Percentiles rank a stretch among this genome's conserved stretches.
Conservation (phyloP, 176 grass and related monocot genomes). For the Avena eriantha region DNA sequence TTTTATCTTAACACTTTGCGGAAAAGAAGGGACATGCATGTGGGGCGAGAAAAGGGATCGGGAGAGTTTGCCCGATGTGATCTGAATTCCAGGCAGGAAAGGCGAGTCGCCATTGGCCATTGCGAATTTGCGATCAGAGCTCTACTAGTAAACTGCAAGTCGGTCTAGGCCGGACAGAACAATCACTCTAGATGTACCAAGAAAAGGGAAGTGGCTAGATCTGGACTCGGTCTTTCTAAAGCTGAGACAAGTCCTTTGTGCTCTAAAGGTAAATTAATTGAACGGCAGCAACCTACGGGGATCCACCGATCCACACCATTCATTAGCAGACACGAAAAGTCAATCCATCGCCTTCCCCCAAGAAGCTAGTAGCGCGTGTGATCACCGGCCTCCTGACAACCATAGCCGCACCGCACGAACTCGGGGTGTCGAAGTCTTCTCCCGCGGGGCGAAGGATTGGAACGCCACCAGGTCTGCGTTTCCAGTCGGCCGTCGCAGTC, state of each 20-base stretch:
- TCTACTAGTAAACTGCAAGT: neutral
- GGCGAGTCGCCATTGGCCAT: neutral
- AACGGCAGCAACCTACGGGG: neutral
- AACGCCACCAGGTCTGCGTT: neutral
- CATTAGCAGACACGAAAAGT: neutral
- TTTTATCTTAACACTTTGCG: neutral
- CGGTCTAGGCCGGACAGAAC: neutral
- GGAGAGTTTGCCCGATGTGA: conserved; percentile 25
- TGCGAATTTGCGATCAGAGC: neutral
- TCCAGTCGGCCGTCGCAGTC: conserved; percentile 7
- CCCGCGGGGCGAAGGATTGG: neutral
- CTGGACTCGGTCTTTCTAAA: neutral
- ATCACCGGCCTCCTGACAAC: neutral
- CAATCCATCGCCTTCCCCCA: neutral
- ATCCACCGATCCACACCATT: neutral
- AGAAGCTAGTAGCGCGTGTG: conserved; percentile 23
- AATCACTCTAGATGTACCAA: neutral
- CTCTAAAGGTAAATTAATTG: neutral
- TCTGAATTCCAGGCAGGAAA: neutral
- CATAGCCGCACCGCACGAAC: neutral
- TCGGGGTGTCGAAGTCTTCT: neutral
- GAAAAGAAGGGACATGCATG: conserved; percentile 13
- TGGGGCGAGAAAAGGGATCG: conserved; percentile 14
- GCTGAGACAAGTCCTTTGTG: neutral
- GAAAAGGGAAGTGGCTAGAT: neutral